Evolutionary conservation across 176 grass and related monocot species (phyloP).

Genomic region (Oryza officinalis): DNA sequence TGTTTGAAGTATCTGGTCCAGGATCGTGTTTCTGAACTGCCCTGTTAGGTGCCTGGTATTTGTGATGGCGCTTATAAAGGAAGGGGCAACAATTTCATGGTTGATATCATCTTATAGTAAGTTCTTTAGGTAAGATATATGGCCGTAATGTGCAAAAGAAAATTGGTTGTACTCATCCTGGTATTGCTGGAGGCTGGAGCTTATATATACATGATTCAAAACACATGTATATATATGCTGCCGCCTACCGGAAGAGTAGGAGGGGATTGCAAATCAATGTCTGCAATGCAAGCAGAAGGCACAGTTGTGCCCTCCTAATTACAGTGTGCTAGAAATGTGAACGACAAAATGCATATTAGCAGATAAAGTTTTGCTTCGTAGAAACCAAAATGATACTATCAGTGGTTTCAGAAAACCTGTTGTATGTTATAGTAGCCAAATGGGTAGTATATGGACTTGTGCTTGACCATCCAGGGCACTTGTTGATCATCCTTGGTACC

Average conservation of each 20-base stretch:
- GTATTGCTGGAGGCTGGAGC: too few relatives aligned
- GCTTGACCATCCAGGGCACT: slow-evolving; percentile 12
- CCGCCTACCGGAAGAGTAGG: too few relatives aligned
- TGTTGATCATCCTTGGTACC: background rate
- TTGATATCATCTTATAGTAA: background rate
- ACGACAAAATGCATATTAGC: background rate
- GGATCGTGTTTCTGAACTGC: background rate
- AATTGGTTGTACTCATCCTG: too few relatives aligned
- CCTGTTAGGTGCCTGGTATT: background rate
- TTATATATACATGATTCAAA: too few relatives aligned
- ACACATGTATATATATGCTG: too few relatives aligned
- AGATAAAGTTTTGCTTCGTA: background rate
- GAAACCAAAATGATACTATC: background rate
- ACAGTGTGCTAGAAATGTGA: background rate
- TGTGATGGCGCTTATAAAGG: background rate
- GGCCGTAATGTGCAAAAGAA: too few relatives aligned
- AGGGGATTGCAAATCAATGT: too few relatives aligned
- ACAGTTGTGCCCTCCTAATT: too few relatives aligned
- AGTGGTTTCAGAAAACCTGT: background rate
- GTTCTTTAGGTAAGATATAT: too few relatives aligned
- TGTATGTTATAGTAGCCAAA: background rate
- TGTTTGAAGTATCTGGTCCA: background rate
- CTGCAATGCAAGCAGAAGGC: too few relatives aligned
- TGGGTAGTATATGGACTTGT: background rate
- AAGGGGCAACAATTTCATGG: background rate